Conservation (phyloP, 1,284 basidiomycete species). For the Tilletia setariae region DNA sequence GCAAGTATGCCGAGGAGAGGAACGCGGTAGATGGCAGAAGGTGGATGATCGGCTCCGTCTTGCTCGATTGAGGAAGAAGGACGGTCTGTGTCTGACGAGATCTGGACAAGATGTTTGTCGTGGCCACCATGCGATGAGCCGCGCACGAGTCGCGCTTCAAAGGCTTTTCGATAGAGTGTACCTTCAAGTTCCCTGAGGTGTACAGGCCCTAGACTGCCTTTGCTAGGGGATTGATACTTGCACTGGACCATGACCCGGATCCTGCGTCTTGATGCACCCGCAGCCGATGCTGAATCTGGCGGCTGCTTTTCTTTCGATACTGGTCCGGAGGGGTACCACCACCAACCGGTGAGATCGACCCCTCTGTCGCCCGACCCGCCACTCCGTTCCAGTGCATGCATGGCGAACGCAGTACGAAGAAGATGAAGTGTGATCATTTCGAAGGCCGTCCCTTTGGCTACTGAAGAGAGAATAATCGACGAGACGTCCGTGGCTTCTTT, state of each 20-base stretch:
- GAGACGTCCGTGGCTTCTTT: too few species aligned
- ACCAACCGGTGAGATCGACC: conserved; percentile 15
- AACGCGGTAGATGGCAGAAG: not conserved
- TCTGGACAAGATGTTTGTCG: not conserved
- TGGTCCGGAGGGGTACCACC: not conserved
- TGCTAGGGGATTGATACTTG: not conserved
- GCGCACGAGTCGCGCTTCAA: not conserved
- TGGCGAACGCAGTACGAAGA: not conserved
- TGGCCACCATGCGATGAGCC: too few species aligned
- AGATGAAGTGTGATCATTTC: not conserved
- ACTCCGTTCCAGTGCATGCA: not conserved
- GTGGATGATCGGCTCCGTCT: not conserved
- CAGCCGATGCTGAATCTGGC: not conserved
- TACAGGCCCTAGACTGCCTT: not conserved
- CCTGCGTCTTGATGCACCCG: not conserved
- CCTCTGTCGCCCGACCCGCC: conserved; percentile 11
- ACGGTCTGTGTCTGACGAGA: not conserved
- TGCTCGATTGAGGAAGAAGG: not conserved
- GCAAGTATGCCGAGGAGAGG: not conserved
- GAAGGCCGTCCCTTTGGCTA: conserved; percentile 10
- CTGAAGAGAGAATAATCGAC: not conserved
- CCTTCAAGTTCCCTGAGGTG: not conserved
- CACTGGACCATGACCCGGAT: conserved; percentile 4
- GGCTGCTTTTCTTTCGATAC: not conserved
- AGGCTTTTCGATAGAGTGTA: not conserved